Conservation (phyloP, 2,329 filamentous ascomycete genomes). For the Aureobasidium musti region DNA sequence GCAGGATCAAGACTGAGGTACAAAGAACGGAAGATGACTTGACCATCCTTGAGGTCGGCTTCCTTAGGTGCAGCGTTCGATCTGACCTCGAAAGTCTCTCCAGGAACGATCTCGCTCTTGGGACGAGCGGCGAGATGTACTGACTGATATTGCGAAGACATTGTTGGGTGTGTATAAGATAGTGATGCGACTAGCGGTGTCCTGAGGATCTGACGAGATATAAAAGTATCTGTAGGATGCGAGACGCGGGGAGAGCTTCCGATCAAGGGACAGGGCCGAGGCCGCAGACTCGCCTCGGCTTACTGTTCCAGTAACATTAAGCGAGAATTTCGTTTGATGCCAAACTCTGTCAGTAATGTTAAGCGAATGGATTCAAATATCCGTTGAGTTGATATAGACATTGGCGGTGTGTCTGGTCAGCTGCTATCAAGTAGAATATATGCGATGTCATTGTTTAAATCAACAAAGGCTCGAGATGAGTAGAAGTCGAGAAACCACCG, state of each 20-base stretch:
- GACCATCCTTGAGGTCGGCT: constrained; percentile 38
- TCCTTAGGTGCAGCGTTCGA: constrained; percentile 31
- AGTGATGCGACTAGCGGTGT: background rate
- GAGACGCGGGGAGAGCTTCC: constrained; percentile 5
- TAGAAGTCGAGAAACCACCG: too few relatives aligned
- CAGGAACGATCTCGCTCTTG: constrained; percentile 33
- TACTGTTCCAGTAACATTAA: constrained; percentile 25
- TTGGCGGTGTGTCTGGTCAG: background rate
- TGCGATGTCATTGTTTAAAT: too few relatives aligned
- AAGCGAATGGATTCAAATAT: background rate
- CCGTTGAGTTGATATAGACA: background rate
- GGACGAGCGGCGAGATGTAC: constrained; percentile 36
- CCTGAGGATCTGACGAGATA: background rate
- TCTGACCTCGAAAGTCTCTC: constrained; percentile 35
- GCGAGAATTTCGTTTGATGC: constrained; percentile 1
- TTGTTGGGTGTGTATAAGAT: background rate
- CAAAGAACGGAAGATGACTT: constrained; percentile 52
- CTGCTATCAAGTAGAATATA: background rate
- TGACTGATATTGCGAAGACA: constrained; percentile 32
- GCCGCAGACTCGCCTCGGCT: constrained; percentile 23
- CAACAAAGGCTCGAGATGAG: too few relatives aligned
- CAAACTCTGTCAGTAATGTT: constrained; percentile 16
- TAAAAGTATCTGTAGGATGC: constrained; percentile 3
- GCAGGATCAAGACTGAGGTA: constrained; percentile 58
- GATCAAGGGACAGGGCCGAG: constrained; percentile 1